Evolutionary conservation across 2,329 filamentous ascomycete genomes (phyloP), one percentile per base, ranked within the genome.

Genomic region (Lecanosticta acicola): DNA sequence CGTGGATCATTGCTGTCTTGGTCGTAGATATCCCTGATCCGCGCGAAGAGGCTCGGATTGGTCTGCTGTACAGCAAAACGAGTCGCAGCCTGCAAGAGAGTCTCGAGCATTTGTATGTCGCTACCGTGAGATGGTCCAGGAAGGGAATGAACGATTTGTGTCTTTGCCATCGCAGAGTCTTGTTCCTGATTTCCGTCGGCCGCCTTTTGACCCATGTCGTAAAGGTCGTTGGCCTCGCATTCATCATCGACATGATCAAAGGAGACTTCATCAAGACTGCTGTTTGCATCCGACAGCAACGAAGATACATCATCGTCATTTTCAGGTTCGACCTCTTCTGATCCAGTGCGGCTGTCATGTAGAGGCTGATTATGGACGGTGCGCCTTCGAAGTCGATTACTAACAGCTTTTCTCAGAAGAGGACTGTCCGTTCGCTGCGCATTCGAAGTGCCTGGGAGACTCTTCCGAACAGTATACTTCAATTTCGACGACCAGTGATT

Each of bases 381-480:
- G 10, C 29, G 36, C 29, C 52, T 41, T 11, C 46, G 41, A 19
- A 39, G 21, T 19, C 38, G 48, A 20, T 53, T 55, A 3, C 38
- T 40, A 9, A 54, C 13, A 26, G 53, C 53, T 39, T 47, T 43
- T 13, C 51, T 48, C 4, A 52, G 42, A 17, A 56, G 38, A 4
- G 42, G 40, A 3, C 29, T 39, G 4, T 42, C 14, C n/a, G 10
- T 21, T 13, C 40, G 33, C 16, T 39, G 19, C 13, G 33, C 18
- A 18, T 21, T 16, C 18, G 43, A 32, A 11, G 34, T 37, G n/a
- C 26, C 14, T 14, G 38, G 45, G 21, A 42, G 41, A 10, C 38
- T 48, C n/a, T 42, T 34, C 32, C 46, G 39, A 21, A 19, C 24
- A 16, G 33, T 20, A 19, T 21, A 14, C 14, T 21, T 8, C 8